Conservation (phyloP, 257 asterid species). For the Lantana camara region DNA sequence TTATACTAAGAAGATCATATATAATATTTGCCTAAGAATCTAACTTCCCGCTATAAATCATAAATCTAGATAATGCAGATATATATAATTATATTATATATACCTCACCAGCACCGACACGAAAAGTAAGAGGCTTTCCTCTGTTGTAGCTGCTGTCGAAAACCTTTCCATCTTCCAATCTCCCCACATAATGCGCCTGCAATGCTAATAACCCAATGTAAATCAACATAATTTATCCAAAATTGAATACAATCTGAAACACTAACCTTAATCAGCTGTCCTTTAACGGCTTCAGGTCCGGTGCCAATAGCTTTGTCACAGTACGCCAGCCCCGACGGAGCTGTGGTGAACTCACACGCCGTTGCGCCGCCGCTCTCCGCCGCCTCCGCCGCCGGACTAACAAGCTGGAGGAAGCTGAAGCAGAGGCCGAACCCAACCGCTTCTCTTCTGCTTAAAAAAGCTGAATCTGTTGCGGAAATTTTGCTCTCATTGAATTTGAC, state of each 20-base stretch:
- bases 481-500: constrained; percentile 23
- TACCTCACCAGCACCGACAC: constrained; percentile 93
- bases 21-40: too few species aligned
- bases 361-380: constrained; percentile 27
- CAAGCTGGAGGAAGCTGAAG: constrained; percentile 37
- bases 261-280: constrained; percentile 55
- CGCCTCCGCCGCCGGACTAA: constrained; percentile 32
- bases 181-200: constrained; percentile 93
- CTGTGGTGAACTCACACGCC: constrained; percentile 40
- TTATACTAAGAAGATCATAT: too few species aligned
- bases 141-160: constrained; percentile 93
- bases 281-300: constrained; percentile 49
- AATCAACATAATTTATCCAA: background rate
- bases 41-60: too few species aligned
- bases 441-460: constrained; percentile 43
- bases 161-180: constrained; percentile 72
- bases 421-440: constrained; percentile 38
- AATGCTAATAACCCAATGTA: background rate
- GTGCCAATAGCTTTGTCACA: constrained; percentile 51
- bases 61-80: too few species aligned
- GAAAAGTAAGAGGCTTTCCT: constrained; percentile 93
- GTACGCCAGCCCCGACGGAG: constrained; percentile 53
- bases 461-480: constrained; percentile 12
- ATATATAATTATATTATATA: too few species aligned
- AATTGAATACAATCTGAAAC: background rate